Evolutionary conservation across 202 grass and related monocot species (phyloP).

Genomic region (Hordeum pubiflorum): DNA sequence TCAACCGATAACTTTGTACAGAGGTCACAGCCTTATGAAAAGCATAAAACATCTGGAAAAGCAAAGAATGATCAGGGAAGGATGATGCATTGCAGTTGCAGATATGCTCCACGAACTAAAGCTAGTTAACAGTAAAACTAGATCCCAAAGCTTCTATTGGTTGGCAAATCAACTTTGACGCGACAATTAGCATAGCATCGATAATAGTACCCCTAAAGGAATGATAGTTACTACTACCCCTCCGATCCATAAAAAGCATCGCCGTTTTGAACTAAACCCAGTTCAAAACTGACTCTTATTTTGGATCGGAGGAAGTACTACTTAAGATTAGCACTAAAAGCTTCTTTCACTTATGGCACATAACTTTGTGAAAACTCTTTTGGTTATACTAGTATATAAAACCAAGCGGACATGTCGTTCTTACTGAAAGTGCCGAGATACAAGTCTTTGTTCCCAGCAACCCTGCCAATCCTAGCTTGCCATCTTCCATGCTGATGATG

Average conservation of each 20-base stretch:
- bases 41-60: slow-evolving; percentile 46
- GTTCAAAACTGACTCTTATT: no score
- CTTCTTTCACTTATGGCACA: slow-evolving; percentile 13
- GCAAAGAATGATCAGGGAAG: slow-evolving; percentile 56
- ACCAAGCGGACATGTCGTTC: slow-evolving; percentile 12
- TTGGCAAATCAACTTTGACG: slow-evolving; percentile 35
- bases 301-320: neutral
- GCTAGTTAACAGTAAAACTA: neutral
- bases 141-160: slow-evolving; percentile 15
- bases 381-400: neutral
- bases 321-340: slow-evolving; percentile 26
- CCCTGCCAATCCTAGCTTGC: slow-evolving; percentile 92
- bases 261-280: no score
- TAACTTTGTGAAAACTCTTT: slow-evolving; percentile 34
- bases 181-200: slow-evolving; percentile 33
- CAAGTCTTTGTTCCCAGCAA: slow-evolving; percentile 97
- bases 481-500: slow-evolving; percentile 97
- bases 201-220: slow-evolving; percentile 9
- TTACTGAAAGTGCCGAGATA: slow-evolving; percentile 99
- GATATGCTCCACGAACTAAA: slow-evolving; percentile 18
- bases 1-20: slow-evolving; percentile 65
- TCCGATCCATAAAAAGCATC: no score
- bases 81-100: slow-evolving; percentile 9
- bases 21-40: slow-evolving; percentile 73
- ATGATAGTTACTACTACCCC: neutral